Percentiles rank a stretch among this genome's conserved stretches.
These are phyloP conservation scores for Exutisphaerella laricina DNA, from an alignment of 2,329 filamentous ascomycete species.

Conservation along the genomic window DNA sequence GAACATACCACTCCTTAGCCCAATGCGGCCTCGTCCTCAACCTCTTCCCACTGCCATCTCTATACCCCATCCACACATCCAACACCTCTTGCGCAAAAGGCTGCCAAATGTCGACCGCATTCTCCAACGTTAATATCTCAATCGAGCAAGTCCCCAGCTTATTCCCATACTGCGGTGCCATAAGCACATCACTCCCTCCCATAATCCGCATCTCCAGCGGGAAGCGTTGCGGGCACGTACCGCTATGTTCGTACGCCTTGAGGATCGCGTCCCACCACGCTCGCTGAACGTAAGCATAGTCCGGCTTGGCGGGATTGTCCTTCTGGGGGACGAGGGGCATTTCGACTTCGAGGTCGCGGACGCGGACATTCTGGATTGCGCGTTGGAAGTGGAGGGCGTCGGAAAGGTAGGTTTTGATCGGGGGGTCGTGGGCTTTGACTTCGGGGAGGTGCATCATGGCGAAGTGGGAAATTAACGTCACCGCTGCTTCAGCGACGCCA, in stretches of 20 bases:
- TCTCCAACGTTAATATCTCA: conserved; percentile 29
- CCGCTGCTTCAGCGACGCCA: conserved; percentile 25
- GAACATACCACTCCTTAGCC: conserved; percentile 41
- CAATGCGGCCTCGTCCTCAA: conserved; percentile 42
- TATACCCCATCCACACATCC: conserved; percentile 41
- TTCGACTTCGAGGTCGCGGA: conserved; percentile 11
- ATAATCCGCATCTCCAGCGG: conserved; percentile 13
- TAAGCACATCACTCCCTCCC: conserved; percentile 9
- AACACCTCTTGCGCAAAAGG: conserved; percentile 40
- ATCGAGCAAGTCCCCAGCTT: conserved; percentile 8
- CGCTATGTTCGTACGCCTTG: conserved; percentile 35
- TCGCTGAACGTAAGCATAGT: conserved; percentile 41
- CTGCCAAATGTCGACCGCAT: conserved; percentile 38
- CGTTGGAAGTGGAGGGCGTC: conserved; percentile 12
- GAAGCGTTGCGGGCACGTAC: conserved; percentile 29
- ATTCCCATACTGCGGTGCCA: conserved; percentile 12
- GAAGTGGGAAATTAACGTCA: conserved; percentile 22
- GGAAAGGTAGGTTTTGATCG: conserved; percentile 11
- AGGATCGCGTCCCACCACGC: conserved; percentile 50
- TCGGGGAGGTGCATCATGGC: conserved; percentile 38
- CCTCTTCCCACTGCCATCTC: conserved; percentile 28
- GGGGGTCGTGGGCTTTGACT: conserved; percentile 5
- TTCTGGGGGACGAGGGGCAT: conserved; percentile 35
- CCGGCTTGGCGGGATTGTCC: conserved; percentile 34
- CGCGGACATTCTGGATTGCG: conserved; percentile 12